phyloP scores from a whole-genome alignment of 495 filamentous ascomycete genomes.

The Eremomyces bilateralis region DNA sequence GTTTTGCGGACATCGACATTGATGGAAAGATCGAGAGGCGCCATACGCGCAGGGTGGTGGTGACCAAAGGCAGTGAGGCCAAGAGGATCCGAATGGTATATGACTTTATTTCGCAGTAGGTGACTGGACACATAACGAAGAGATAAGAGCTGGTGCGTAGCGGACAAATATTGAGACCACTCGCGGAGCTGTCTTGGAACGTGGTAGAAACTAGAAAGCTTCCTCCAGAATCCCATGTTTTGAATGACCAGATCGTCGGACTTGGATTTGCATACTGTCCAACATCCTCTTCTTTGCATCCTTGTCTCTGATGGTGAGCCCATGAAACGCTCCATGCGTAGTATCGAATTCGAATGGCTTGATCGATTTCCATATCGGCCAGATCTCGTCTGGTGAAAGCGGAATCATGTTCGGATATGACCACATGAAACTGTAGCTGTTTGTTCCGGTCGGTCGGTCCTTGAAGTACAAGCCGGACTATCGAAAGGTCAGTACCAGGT shows the following conservation, averaged over 20 bases:
- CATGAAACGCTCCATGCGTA: conserved; percentile 42
- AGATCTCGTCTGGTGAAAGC: conserved; percentile 32
- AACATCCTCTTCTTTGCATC: conserved; percentile 39
- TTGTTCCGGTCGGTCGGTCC: conserved; percentile 30
- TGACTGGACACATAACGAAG: too few relatives aligned
- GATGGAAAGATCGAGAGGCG: conserved; percentile 28
- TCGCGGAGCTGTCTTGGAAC: too few relatives aligned
- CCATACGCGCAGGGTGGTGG: conserved; percentile 43
- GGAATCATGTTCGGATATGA: conserved; percentile 66
- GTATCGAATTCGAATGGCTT: conserved; percentile 36
- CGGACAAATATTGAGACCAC: too few relatives aligned
- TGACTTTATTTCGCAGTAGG: too few relatives aligned
- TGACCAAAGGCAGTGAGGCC: conserved; percentile 38
- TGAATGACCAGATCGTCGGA: conserved; percentile 7
- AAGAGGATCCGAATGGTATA: conserved; percentile 54
- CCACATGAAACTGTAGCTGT: conserved; percentile 54
- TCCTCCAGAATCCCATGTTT: conserved; percentile 1
- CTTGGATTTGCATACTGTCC: conserved; percentile 56
- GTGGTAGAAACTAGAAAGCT: too few relatives aligned
- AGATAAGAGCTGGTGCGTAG: too few relatives aligned
- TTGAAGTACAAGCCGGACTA: conserved; percentile 19
- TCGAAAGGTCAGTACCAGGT: conserved; percentile 4
- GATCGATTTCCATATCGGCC: conserved; percentile 28
- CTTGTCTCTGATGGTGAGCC: conserved; percentile 32
- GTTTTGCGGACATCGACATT: conserved; percentile 31